Percentiles rank a stretch among this genome's conserved stretches.
Conservation (phyloP, 306 rosid genomes). For the Aeschynomene evenia region DNA sequence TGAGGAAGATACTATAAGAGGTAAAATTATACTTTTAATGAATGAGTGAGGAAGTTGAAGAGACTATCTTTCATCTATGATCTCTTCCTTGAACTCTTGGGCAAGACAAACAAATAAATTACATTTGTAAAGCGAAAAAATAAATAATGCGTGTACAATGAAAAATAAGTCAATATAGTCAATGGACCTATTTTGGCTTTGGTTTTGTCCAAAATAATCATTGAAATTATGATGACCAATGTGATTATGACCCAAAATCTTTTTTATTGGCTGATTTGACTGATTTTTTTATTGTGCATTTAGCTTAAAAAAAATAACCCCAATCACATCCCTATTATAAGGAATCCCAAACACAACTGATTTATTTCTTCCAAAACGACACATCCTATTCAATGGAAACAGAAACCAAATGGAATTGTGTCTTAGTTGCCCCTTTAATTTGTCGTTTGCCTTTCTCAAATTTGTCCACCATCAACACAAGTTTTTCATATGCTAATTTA, state of each 20-base stretch:
- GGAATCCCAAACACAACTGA: neutral
- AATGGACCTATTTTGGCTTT: no score
- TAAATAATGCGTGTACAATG: no score
- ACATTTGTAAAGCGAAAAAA: neutral
- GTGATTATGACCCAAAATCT: no score
- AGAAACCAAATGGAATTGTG: no score
- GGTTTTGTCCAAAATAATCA: no score
- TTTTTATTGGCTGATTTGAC: no score
- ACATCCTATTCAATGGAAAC: neutral
- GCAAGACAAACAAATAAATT: constrained; percentile 2
- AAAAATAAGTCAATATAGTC: no score
- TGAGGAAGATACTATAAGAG: constrained; percentile 6
- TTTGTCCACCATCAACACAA: constrained; percentile 80
- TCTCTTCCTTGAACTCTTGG: constrained; percentile 34
- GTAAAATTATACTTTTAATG: constrained; percentile 14
- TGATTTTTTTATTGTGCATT: neutral
- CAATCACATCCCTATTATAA: neutral
- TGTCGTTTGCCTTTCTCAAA: constrained; percentile 79
- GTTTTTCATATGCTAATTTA: no score
- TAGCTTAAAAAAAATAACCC: neutral
- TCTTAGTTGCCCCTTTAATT: constrained; percentile 64
- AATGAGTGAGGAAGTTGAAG: constrained; percentile 16
- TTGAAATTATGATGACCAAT: no score
- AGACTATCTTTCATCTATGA: constrained; percentile 56
- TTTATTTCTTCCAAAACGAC: neutral